phyloP scores from a whole-genome alignment of 176 grass and related monocot genomes.

The Stipa capillata region DNA sequence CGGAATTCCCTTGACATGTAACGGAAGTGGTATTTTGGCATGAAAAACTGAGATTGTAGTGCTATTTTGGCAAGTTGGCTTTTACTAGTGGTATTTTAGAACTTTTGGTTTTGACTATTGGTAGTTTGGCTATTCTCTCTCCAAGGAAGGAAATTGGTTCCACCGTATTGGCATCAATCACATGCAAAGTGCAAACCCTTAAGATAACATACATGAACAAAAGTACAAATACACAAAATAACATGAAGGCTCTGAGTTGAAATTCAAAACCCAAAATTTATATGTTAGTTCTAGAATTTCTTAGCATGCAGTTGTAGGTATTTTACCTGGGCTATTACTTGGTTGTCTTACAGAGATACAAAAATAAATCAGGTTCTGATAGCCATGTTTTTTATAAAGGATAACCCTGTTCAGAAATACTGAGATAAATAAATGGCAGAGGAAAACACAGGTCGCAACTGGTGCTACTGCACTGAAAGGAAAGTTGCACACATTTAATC shows the following conservation, averaged over 20 bases:
- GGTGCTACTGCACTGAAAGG: constrained; percentile 86
- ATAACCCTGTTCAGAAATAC: constrained; percentile 62
- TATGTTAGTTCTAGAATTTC: not conserved
- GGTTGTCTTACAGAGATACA: not conserved
- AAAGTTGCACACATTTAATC: constrained; percentile 90
- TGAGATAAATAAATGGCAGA: constrained; percentile 92
- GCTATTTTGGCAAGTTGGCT: no score
- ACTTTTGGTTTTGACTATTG: no score
- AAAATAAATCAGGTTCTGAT: not conserved
- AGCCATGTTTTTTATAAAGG: constrained; percentile 37
- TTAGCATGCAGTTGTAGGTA: not conserved
- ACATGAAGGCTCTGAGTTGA: not conserved
- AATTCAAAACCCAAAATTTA: not conserved
- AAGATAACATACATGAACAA: not conserved
- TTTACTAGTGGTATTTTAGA: no score
- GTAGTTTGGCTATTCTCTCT: no score
- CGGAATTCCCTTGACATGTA: no score
- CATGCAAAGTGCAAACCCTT: no score
- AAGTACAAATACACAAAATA: not conserved
- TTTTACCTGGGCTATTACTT: not conserved
- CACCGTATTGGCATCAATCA: not conserved
- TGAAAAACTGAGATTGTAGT: no score
- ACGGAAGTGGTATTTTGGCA: no score
- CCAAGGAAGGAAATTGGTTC: not conserved
- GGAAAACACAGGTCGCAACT: constrained; percentile 80